These are phyloP conservation scores for Vitis hybrid DNA, from an alignment of 177 flowering plant genomes.

Conservation along the genomic window DNA sequence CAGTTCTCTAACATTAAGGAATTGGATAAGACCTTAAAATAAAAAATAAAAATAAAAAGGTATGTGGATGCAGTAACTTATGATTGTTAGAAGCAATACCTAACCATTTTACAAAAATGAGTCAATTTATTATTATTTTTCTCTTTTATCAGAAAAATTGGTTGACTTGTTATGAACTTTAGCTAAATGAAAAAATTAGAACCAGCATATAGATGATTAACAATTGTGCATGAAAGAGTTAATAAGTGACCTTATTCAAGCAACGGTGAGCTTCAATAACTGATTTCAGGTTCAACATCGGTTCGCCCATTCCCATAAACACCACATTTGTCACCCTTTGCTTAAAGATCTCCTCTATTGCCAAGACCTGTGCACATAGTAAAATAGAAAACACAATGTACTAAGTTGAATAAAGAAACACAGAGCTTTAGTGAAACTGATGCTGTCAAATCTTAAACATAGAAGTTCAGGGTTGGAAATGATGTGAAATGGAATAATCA, in stretches of 20 bases:
- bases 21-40: too few relatives aligned
- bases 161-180: too few relatives aligned
- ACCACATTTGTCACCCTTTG: conserved; percentile 94
- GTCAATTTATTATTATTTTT: too few relatives aligned
- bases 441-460: not conserved
- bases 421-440: too few relatives aligned
- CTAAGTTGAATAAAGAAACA: too few relatives aligned
- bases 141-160: too few relatives aligned
- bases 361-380: conserved; percentile 61
- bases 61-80: too few relatives aligned
- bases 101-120: too few relatives aligned
- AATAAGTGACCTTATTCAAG: conserved; percentile 72
- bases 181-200: conserved; percentile 1
- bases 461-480: too few relatives aligned
- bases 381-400: not conserved
- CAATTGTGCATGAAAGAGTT: conserved; percentile 3
- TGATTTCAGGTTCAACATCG: conserved; percentile 90
- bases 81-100: too few relatives aligned
- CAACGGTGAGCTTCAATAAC: conserved; percentile 95
- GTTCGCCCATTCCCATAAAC: conserved; percentile 99
- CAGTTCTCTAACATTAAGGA: too few relatives aligned
- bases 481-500: not conserved
- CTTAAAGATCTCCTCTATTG: conserved; percentile 85
- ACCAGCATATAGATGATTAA: not conserved
- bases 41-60: too few relatives aligned